Evolutionary conservation across 768 basidiomycete genomes (phyloP).

Genomic region (Naematelia encephala): DNA sequence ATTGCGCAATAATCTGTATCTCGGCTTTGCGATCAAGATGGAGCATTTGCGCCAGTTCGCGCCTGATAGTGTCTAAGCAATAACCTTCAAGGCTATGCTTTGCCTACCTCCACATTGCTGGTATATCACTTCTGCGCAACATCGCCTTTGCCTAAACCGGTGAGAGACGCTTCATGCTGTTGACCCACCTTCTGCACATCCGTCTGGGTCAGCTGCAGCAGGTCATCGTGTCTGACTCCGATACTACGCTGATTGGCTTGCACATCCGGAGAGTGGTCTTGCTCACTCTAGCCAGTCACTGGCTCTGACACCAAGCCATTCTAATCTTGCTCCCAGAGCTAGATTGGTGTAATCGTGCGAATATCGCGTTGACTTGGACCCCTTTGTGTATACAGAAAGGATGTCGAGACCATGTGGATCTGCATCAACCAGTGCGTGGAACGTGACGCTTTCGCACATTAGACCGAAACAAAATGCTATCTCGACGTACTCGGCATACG

Average conservation of each 20-base stretch:
- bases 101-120: constrained; percentile 38
- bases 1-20: constrained; percentile 59
- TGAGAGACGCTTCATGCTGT: background rate
- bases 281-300: constrained; percentile 66
- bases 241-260: constrained; percentile 50
- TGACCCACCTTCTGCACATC: constrained; percentile 30
- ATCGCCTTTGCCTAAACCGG: constrained; percentile 31
- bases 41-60: constrained; percentile 75
- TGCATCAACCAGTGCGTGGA: constrained; percentile 77
- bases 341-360: constrained; percentile 62
- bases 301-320: constrained; percentile 75
- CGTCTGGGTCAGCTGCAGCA: constrained; percentile 58
- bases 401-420: constrained; percentile 94
- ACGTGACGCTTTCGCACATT: constrained; percentile 61
- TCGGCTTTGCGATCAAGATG: constrained; percentile 85
- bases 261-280: background rate
- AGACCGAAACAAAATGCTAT: background rate
- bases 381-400: constrained; percentile 77
- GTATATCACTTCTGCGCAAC: constrained; percentile 24
- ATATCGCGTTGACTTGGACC: constrained; percentile 67
- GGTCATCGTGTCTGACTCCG: constrained; percentile 59
- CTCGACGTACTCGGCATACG: constrained; percentile 60
- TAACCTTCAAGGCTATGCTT: background rate
- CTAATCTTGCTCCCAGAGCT: constrained; percentile 61
- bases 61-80: constrained; percentile 55